These are phyloP conservation scores for Calycina marina DNA, from an alignment of 2,329 filamentous ascomycete genomes.

Conservation along the genomic window DNA sequence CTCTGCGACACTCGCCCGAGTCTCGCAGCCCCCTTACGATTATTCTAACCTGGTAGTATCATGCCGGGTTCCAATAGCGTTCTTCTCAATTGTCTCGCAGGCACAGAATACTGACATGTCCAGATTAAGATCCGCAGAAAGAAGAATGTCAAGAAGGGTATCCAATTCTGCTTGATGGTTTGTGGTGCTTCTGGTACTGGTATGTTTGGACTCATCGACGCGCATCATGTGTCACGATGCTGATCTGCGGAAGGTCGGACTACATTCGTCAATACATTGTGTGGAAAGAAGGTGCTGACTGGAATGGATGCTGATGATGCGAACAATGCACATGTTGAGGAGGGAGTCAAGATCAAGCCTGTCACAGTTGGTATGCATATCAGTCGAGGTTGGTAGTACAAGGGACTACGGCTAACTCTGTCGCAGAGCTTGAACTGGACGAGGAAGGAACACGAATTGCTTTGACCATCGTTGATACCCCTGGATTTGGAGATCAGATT, in stretches of 20 bases:
- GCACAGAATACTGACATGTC: conserved; percentile 18
- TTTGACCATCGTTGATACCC: conserved; percentile 95
- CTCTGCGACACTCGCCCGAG: conserved; percentile 5
- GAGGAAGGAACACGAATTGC: conserved; percentile 98
- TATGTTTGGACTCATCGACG: conserved; percentile 31
- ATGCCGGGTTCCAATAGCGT: conserved; percentile 15
- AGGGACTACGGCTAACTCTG: conserved; percentile 21
- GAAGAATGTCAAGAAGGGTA: conserved; percentile 90
- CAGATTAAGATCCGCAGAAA: conserved; percentile 97
- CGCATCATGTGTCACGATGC: conserved; percentile 7
- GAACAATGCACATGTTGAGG: conserved; percentile 76
- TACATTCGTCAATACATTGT: conserved; percentile 98
- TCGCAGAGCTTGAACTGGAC: conserved; percentile 76
- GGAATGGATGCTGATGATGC: conserved; percentile 92
- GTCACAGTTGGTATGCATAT: conserved; percentile 74
- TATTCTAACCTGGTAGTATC: conserved; percentile 18
- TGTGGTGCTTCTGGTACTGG: conserved; percentile 97
- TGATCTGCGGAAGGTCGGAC: conserved; percentile 56
- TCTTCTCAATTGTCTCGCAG: conserved; percentile 9
- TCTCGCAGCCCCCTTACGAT: conserved; percentile 17
- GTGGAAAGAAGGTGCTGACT: conserved; percentile 79
- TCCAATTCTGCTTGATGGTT: conserved; percentile 99
- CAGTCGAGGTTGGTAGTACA: conserved; percentile 1
- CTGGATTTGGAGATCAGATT: conserved; percentile 96
- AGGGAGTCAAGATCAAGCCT: conserved; percentile 97